Evolutionary conservation across 164 flowering plant species (phyloP).

Genomic region (Stephania cephalantha): DNA sequence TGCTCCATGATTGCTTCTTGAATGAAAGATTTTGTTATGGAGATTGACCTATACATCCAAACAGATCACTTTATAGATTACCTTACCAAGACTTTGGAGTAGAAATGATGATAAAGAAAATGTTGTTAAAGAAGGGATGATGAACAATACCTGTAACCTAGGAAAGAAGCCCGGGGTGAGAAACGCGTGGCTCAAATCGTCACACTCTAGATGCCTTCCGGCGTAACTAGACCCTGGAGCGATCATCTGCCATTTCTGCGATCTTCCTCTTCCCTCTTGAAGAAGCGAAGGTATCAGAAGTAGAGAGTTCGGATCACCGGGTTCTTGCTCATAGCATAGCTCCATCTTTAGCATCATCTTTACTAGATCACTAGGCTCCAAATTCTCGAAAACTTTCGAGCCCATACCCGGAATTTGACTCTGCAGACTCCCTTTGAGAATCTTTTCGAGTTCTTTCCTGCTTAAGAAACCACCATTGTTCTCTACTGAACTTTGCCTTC

Average conservation of each 20-base stretch:
- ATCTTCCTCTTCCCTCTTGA: constrained; percentile 70
- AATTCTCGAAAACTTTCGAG: constrained; percentile 58
- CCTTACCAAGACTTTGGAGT: neutral
- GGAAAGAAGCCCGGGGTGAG: constrained; percentile 93
- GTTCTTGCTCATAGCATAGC: constrained; percentile 75
- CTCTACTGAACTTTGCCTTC: constrained; percentile 41
- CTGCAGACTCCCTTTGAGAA: constrained; percentile 56
- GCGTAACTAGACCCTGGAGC: constrained; percentile 47
- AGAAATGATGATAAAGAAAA: neutral
- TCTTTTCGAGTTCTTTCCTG: constrained; percentile 70
- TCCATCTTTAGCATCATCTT: constrained; percentile 88
- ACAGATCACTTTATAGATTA: neutral
- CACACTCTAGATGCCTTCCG: constrained; percentile 85
- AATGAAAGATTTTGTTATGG: constrained; percentile 60
- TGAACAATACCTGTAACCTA: constrained; percentile 60
- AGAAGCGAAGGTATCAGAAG: constrained; percentile 69
- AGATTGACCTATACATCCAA: constrained; percentile 59
- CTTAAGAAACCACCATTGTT: constrained; percentile 68
- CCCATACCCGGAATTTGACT: constrained; percentile 71
- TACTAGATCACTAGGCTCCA: constrained; percentile 71
- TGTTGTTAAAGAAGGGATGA: neutral
- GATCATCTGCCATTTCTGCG: constrained; percentile 61
- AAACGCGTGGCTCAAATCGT: constrained; percentile 81
- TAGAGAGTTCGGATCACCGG: constrained; percentile 56
- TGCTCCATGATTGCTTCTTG: constrained; percentile 64